Evolutionary conservation across 257 asterid genomes (phyloP), one percentile per base, ranked within the genome.

Genomic region (Leptodermis oblonga): DNA sequence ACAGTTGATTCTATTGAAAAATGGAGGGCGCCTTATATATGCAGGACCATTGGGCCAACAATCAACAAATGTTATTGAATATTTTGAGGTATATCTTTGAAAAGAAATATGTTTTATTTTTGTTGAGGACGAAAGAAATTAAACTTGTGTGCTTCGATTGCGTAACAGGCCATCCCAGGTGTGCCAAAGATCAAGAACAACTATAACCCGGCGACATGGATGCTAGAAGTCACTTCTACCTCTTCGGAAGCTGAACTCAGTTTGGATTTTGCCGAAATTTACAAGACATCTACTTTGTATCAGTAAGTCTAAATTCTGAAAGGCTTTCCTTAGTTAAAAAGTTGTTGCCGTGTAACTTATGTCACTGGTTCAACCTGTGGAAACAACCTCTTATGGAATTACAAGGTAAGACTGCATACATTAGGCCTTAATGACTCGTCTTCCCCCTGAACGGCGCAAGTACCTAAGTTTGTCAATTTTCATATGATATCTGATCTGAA

Each of bases 181-280:
- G 82, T 80, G 73, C 81, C 79, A 48, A 80, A 71, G 23, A 73
- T 73, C 43, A 58, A 53, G 51, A 58, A 28, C 34, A 67, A 73
- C 30, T 56, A 73, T 43, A 65, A 80, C 53, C 84, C 84, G 14
- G 82, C 84, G 46, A 62, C 82, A 33, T 80, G 84, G 84, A 70
- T 80, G 49, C 28, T 79, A 20, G 83, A 79, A 31, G 69, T 79
- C 55, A 76, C 76, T 62, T 79, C 78, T 6, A 60, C 45, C 11
- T 76, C 82, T 23, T 70, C 74, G n/a, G 81, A 80, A 73, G 69
- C 71, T 26, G 76, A 70, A 37, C 74, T 80, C 34, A 82, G 75
- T 4, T 7, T 76, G 23, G 82, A 80, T 39, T 80, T 80, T 64
- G 73, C 82, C 2, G 49, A 76, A 33, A 73, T 67, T 12, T 80